Evolutionary conservation across 73 alveolate species (phyloP).

Genomic region (Uronychia setigera): DNA sequence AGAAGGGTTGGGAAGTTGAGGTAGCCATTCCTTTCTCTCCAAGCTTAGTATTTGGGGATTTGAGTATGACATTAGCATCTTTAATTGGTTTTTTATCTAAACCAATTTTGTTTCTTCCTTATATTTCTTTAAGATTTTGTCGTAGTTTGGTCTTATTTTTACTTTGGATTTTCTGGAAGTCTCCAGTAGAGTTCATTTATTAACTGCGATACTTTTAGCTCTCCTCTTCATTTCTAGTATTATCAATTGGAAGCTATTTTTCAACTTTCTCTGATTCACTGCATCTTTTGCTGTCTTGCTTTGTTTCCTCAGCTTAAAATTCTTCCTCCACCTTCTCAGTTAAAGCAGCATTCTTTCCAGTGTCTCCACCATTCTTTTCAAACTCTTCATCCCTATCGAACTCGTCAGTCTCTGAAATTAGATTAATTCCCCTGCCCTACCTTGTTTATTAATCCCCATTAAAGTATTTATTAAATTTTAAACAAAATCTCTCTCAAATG

Average conservation of each 20-base stretch:
- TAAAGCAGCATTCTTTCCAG: not conserved
- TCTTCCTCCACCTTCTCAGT: not conserved
- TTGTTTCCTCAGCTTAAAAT: not conserved
- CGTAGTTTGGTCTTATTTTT: not conserved
- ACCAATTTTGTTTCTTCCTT: not conserved
- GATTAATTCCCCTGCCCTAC: not conserved
- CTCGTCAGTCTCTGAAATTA: not conserved
- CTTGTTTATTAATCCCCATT: not conserved
- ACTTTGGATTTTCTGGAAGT: not conserved
- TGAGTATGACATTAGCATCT: not conserved
- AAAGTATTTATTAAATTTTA: no score
- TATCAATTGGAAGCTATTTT: not conserved
- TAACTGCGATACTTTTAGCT: no score
- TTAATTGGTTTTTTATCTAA: not conserved
- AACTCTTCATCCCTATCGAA: not conserved
- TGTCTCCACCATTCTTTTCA: not conserved
- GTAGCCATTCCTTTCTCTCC: not conserved
- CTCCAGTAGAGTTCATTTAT: no score
- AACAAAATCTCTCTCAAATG: not conserved
- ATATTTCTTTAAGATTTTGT: not conserved
- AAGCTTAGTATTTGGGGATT: no score
- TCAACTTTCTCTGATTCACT: not conserved
- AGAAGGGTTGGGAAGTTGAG: not conserved
- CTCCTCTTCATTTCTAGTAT: no score
- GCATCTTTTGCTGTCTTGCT: not conserved